Base-by-base conservation (phyloP, 305 asterid species). In the Solanum chacoense region DNA sequence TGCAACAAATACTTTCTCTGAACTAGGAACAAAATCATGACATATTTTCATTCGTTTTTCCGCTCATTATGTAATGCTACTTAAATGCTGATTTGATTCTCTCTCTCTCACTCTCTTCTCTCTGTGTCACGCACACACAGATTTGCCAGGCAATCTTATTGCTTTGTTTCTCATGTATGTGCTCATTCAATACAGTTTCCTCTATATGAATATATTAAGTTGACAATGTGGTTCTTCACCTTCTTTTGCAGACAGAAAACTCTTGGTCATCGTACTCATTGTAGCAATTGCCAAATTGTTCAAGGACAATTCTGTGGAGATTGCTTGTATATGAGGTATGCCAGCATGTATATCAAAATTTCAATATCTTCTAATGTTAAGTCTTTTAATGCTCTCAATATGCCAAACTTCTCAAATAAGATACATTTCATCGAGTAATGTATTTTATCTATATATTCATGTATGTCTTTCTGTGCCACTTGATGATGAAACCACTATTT, bases 301-400 rank as follows among this genome's bases (percentile, higher is more conserved):
- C 99, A 95, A 88, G 99, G 99, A 65, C 99, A 97, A 91, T 97
- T 97, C 91, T 97, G 99, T 91, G 99, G 99, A 87, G 99, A 96
- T 91, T 97, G 98, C 93, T 93, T 97, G 85, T 97, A 91, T 89
- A 96, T 96, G 98, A 96, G 98, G 99, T 97, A 94, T 86, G 77
- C 28, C 85, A 38, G 32, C 40, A 83, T 83, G 72, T 20, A 10
- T 81, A 81, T 45, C 86, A 81, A 45, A 28, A 29, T 29, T 83
- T 50, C 8, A 26, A 11, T 83, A 29, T 55, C n/a, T 55, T 20
- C 86, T 84, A 55, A 84, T 11, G 12, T 50, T 18, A 9, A 83
- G 31, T 18, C 5, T 32, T 32, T 84, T 55, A 31, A 32, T 55
- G 86, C 38, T 50, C 86, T 83, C 40, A 45, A 31, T 83, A 29